Conservation (phyloP, 768 basidiomycete genomes). For the Clitopilus hobsonii region DNA sequence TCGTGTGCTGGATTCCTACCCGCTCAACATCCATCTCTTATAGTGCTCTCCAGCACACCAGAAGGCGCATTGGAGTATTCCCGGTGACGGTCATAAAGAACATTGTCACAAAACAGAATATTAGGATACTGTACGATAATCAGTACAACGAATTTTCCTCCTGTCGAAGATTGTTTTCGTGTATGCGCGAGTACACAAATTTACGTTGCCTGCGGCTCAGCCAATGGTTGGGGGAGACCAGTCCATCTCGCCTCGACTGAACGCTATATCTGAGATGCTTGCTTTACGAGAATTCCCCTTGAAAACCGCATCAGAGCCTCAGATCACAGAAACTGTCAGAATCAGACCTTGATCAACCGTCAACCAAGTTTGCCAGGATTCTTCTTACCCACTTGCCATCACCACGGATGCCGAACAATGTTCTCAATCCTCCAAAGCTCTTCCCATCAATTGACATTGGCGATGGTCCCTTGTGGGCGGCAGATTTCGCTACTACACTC, state of each 20-base stretch:
- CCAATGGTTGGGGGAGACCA: no score
- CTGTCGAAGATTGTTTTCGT: no score
- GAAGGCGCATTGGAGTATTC: neutral
- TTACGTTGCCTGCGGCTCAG: neutral
- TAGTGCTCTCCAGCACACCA: neutral
- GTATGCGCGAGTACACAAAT: neutral
- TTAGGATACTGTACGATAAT: neutral
- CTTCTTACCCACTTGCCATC: no score
- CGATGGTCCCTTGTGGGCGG: neutral
- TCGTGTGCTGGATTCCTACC: neutral
- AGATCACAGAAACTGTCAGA: no score
- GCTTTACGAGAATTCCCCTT: no score
- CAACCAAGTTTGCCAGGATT: no score
- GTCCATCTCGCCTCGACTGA: no score
- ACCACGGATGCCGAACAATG: no score
- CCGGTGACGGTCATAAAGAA: neutral
- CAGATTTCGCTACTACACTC: neutral
- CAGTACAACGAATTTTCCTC: no score
- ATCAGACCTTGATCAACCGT: no score
- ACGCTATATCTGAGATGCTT: no score
- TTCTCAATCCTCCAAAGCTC: neutral
- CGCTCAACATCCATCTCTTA: neutral
- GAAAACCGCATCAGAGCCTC: no score
- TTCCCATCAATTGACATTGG: neutral
- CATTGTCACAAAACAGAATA: neutral